phyloP scores from a whole-genome alignment of 345 rosid species.

The Eucalyptus fibrosa region DNA sequence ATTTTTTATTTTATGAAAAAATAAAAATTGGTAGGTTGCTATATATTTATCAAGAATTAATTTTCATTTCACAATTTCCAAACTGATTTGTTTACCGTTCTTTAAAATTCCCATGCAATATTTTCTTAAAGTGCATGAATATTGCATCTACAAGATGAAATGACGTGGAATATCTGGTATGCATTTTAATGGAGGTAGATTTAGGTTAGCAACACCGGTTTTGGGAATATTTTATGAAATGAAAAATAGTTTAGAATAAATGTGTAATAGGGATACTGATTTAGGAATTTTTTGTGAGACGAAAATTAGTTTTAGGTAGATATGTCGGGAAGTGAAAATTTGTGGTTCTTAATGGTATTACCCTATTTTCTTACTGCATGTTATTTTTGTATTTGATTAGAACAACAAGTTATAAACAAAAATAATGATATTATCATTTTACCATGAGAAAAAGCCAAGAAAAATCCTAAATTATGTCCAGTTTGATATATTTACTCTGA shows the following conservation, averaged over 20 bases:
- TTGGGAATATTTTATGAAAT: rapidly evolving
- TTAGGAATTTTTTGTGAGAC: neutral
- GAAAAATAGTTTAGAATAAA: neutral
- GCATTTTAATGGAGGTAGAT: neutral
- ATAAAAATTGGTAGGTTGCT: neutral
- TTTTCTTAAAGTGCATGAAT: neutral
- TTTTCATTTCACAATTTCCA: neutral
- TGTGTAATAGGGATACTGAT: rapidly evolving
- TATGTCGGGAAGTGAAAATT: rapidly evolving
- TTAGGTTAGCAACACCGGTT: rapidly evolving
- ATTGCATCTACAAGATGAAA: neutral
- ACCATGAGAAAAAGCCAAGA: neutral
- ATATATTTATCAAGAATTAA: neutral
- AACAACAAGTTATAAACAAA: neutral
- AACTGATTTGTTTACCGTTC: neutral
- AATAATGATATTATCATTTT: neutral
- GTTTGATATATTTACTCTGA: too few relatives aligned
- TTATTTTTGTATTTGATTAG: neutral
- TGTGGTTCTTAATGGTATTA: neutral
- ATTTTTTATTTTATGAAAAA: neutral
- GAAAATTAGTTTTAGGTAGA: neutral
- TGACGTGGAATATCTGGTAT: rapidly evolving
- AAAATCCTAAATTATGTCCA: neutral
- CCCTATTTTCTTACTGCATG: neutral
- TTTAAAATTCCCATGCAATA: neutral